Conservation (phyloP, 306 rosid species). For the Crataegus laevigata region DNA sequence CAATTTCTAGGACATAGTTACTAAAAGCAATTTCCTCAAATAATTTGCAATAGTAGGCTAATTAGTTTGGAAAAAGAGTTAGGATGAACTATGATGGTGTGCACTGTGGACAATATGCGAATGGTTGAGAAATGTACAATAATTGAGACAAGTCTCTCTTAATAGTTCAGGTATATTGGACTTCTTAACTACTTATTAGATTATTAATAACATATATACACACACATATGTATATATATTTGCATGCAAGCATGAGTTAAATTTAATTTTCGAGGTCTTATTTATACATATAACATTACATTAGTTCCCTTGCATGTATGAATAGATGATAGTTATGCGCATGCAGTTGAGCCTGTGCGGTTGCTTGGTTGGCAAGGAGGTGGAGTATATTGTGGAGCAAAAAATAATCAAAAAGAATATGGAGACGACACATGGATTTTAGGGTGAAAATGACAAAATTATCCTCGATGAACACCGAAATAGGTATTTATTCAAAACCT, state of each 20-base stretch:
- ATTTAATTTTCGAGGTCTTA: conserved; percentile 21
- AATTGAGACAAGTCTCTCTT: background rate
- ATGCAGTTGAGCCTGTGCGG: background rate
- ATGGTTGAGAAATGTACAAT: background rate
- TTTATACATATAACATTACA: conserved; percentile 1
- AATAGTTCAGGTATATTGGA: background rate
- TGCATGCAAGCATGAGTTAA: conserved; percentile 19
- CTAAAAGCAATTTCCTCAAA: background rate
- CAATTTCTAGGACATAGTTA: background rate
- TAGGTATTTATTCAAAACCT: too few species aligned
- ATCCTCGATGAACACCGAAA: too few species aligned
- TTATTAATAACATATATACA: background rate
- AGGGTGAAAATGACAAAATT: too few species aligned
- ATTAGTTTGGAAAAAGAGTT: background rate
- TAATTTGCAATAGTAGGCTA: background rate
- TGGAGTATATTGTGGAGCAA: too few species aligned
- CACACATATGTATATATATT: too few species aligned
- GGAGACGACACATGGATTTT: too few species aligned
- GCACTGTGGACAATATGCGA: background rate
- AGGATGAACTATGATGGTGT: background rate
- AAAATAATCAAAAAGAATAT: too few species aligned
- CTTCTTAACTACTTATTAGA: background rate
- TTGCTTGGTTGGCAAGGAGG: conserved; percentile 24
- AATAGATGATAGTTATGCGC: background rate
- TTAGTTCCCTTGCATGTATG: conserved; percentile 19